A percentile compares a stretch with the other conserved stretches of the same genome.
These are phyloP conservation scores for Micromonas commoda DNA, from an alignment of 139 green algal species.

Conservation along the genomic window DNA sequence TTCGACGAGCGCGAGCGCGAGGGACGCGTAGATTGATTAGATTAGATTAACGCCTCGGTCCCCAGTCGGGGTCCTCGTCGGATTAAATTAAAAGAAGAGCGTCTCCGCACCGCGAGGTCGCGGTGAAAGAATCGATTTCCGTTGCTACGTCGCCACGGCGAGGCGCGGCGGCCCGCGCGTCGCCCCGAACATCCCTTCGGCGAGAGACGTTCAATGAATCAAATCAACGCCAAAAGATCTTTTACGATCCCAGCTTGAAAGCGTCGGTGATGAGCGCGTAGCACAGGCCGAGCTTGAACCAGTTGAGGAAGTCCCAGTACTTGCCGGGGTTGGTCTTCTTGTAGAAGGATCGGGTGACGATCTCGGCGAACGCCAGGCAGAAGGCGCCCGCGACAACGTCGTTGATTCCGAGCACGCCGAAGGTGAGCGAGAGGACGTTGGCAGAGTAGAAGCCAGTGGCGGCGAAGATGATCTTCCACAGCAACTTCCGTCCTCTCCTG, in stretches of 20 bases:
- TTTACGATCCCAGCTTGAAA: conserved; percentile 51
- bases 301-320: conserved; percentile 47
- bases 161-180: too few relatives aligned
- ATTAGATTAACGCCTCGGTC: background rate
- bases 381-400: conserved; percentile 60
- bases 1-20: background rate
- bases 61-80: too few relatives aligned
- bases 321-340: conserved; percentile 11
- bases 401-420: conserved; percentile 61
- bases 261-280: conserved; percentile 52
- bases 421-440: conserved; percentile 55
- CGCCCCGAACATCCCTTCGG: too few relatives aligned
- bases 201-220: too few relatives aligned
- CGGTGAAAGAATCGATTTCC: too few relatives aligned
- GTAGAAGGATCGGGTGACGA: conserved; percentile 43
- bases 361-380: conserved; percentile 50
- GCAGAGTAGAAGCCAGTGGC: conserved; percentile 43
- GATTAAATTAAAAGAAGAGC: too few relatives aligned
- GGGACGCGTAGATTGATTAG: background rate
- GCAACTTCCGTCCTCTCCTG: background rate
- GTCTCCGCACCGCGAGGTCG: too few relatives aligned
- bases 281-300: conserved; percentile 56
- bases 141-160: too few relatives aligned
- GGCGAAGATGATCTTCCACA: conserved; percentile 41
- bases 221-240: too few relatives aligned